Conservation (phyloP, 2,329 filamentous ascomycete genomes). For the Cryphonectria parasitica region DNA sequence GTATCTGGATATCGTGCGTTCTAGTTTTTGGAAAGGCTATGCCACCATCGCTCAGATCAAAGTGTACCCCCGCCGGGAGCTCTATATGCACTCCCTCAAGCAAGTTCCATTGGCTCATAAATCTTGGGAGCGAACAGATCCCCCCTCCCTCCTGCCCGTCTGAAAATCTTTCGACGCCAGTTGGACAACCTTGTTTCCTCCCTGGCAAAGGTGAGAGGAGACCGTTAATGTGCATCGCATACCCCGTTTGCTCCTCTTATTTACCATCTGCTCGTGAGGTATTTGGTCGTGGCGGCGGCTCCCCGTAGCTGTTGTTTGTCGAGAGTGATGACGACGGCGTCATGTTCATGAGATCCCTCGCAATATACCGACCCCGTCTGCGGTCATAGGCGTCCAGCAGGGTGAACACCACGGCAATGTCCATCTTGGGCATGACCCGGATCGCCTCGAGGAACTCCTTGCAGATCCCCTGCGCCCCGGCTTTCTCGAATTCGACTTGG, state of each 20-base stretch:
- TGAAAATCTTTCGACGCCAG: not conserved
- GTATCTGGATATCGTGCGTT: slow-evolving; percentile 3
- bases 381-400: slow-evolving; percentile 9
- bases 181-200: not conserved
- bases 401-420: slow-evolving; percentile 6
- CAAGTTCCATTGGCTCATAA: not conserved
- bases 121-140: not conserved
- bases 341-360: not conserved
- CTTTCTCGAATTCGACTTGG: slow-evolving; percentile 7
- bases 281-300: not conserved
- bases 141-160: not conserved
- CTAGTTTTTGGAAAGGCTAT: not conserved
- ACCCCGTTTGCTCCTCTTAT: not conserved
- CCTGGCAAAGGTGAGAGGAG: not conserved
- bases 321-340: not conserved
- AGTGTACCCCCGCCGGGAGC: not conserved
- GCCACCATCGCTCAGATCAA: not conserved
- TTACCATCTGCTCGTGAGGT: not conserved
- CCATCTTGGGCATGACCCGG: slow-evolving; percentile 6
- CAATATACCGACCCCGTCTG: not conserved
- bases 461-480: slow-evolving; percentile 1
- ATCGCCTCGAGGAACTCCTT: not conserved
- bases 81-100: not conserved
- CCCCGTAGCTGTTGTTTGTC: not conserved
- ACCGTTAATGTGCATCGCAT: not conserved